A percentile compares a stretch with the other conserved stretches of the same genome.
Conservation (phyloP, 1,284 basidiomycete species). For the Ganoderma multipileum region DNA sequence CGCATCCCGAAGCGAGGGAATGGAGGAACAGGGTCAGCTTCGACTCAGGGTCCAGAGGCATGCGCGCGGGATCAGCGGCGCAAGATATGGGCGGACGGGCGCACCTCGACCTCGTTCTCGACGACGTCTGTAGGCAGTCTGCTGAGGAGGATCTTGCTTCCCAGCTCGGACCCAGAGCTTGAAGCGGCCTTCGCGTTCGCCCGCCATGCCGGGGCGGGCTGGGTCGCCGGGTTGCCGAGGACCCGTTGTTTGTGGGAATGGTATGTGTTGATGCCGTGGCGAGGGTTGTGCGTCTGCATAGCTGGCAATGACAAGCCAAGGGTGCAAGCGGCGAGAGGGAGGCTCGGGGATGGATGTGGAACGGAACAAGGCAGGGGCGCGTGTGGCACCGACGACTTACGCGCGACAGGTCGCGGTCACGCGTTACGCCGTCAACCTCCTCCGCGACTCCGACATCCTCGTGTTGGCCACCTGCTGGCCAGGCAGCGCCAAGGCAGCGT, state of each 20-base stretch:
- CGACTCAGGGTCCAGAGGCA: background rate
- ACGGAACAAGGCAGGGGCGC: background rate
- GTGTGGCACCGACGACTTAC: background rate
- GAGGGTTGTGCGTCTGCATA: slow-evolving; percentile 39
- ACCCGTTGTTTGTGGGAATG: slow-evolving; percentile 62
- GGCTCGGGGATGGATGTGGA: background rate
- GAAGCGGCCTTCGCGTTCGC: slow-evolving; percentile 42
- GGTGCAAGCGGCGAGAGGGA: background rate
- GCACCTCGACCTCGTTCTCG: slow-evolving; percentile 72
- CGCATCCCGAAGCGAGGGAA: background rate
- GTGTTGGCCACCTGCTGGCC: background rate
- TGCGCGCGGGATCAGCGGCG: slow-evolving; percentile 9
- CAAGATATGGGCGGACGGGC: slow-evolving; percentile 29
- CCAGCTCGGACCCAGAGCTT: slow-evolving; percentile 42
- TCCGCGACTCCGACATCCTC: background rate
- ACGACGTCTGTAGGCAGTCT: slow-evolving; percentile 73
- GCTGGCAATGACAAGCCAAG: background rate
- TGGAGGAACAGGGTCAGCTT: slow-evolving; percentile 1
- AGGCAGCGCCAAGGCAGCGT: too few relatives aligned
- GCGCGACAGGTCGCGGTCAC: slow-evolving; percentile 10
- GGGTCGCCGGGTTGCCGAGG: slow-evolving; percentile 60
- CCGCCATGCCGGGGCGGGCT: slow-evolving; percentile 67
- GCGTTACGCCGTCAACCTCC: slow-evolving; percentile 3
- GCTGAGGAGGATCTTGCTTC: slow-evolving; percentile 76
- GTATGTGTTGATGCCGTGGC: slow-evolving; percentile 49